Evolutionary conservation across 495 filamentous ascomycete species (phyloP).

Genomic region (Hapsidospora chrysogenum): DNA sequence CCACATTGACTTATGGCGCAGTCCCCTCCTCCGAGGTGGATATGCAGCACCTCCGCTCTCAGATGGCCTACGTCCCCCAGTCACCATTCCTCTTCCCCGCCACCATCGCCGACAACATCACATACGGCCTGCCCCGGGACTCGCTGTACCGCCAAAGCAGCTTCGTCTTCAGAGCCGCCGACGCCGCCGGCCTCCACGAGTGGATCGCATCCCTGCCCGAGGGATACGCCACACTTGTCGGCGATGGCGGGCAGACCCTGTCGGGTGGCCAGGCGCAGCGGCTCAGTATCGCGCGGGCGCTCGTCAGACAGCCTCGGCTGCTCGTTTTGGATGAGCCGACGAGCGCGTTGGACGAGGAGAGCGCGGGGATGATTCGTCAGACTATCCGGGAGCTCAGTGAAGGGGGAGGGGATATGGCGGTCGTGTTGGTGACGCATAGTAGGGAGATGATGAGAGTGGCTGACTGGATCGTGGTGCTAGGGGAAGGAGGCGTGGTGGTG

Average conservation of each 20-base stretch:
- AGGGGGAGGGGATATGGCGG: slow-evolving; percentile 21
- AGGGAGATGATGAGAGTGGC: slow-evolving; percentile 72
- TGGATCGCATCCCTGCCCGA: slow-evolving; percentile 58
- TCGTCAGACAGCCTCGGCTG: slow-evolving; percentile 50
- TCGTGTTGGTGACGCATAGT: slow-evolving; percentile 63
- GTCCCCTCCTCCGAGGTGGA: slow-evolving; percentile 39
- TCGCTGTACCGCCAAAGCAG: slow-evolving; percentile 16
- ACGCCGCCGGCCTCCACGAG: slow-evolving; percentile 57
- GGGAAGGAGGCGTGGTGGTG: slow-evolving; percentile 44
- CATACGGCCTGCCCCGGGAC: slow-evolving; percentile 46
- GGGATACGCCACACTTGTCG: slow-evolving; percentile 62
- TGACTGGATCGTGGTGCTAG: slow-evolving; percentile 48
- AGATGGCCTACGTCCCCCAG: slow-evolving; percentile 66
- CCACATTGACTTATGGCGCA: slow-evolving; percentile 37
- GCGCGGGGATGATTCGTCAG: slow-evolving; percentile 46
- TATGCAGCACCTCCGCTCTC: slow-evolving; percentile 43
- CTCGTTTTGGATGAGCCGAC: slow-evolving; percentile 85
- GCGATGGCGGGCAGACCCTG: slow-evolving; percentile 58
- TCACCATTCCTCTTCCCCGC: slow-evolving; percentile 59
- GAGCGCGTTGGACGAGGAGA: slow-evolving; percentile 55
- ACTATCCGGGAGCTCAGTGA: slow-evolving; percentile 39
- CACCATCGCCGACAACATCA: slow-evolving; percentile 61
- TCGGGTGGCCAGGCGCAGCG: slow-evolving; percentile 79
- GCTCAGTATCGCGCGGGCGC: slow-evolving; percentile 64
- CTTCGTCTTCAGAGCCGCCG: slow-evolving; percentile 42